Conservation (phyloP, 2,329 filamentous ascomycete species). For the Aspergillus sp. region DNA sequence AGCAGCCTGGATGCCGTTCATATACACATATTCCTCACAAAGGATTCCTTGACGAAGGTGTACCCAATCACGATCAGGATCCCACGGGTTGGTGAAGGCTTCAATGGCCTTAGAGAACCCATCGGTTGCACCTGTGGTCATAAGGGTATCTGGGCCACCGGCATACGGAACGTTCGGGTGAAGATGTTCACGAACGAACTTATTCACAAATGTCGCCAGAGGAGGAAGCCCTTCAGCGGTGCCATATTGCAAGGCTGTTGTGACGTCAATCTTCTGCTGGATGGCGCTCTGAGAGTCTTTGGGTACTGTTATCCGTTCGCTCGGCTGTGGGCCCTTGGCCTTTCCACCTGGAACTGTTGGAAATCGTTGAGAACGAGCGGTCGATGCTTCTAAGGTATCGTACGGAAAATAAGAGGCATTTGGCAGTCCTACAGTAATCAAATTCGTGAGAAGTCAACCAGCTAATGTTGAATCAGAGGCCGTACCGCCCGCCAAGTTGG, state of each 20-base stretch:
- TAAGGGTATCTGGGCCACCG: slow-evolving; percentile 71
- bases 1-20: slow-evolving; percentile 69
- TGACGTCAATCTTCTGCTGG: slow-evolving; percentile 72
- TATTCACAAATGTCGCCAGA: slow-evolving; percentile 72
- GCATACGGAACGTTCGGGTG: slow-evolving; percentile 80
- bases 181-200: slow-evolving; percentile 73
- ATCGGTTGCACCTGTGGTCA: slow-evolving; percentile 83
- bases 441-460: not conserved
- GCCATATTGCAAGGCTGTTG: slow-evolving; percentile 83
- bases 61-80: slow-evolving; percentile 64
- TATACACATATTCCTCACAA: slow-evolving; percentile 78
- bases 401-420: slow-evolving; percentile 83
- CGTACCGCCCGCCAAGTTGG: slow-evolving; percentile 60
- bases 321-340: slow-evolving; percentile 29
- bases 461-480: not conserved
- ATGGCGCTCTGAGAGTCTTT: slow-evolving; percentile 60
- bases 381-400: slow-evolving; percentile 82
- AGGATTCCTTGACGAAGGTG: slow-evolving; percentile 73
- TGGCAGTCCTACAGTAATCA: slow-evolving; percentile 64
- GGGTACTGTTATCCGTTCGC: slow-evolving; percentile 68
- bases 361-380: slow-evolving; percentile 73
- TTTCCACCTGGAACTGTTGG: slow-evolving; percentile 64
- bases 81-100: slow-evolving; percentile 75
- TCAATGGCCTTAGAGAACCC: slow-evolving; percentile 77
- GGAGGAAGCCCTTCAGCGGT: slow-evolving; percentile 78